Percentiles rank a stretch among this genome's conserved stretches.
Conservation (phyloP, 169 alveolate genomes). For the Plasmodium cynomolgi region DNA sequence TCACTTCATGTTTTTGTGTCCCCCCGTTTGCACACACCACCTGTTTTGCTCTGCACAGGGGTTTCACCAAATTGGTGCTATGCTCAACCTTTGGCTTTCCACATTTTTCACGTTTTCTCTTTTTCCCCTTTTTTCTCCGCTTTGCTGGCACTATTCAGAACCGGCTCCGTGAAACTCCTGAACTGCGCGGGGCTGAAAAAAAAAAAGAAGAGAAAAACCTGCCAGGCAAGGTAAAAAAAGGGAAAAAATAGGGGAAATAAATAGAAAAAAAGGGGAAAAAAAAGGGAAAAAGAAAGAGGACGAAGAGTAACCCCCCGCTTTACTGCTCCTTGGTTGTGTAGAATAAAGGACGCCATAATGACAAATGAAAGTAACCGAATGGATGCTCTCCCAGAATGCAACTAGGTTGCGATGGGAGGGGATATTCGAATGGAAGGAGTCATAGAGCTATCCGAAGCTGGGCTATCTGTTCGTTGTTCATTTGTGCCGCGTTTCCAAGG, state of each 20-base stretch:
- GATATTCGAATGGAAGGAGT: background rate
- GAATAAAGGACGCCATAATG: background rate
- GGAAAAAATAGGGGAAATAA: background rate
- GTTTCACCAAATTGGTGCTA: background rate
- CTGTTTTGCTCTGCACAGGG: background rate
- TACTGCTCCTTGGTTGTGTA: background rate
- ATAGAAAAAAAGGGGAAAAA: background rate
- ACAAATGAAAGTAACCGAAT: background rate
- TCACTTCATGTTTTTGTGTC: background rate
- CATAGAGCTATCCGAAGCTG: background rate
- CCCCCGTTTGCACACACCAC: background rate
- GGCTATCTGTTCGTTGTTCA: background rate
- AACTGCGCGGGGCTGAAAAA: conserved; percentile 60
- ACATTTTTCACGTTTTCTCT: background rate
- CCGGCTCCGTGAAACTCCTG: conserved; percentile 43
- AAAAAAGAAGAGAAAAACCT: conserved; percentile 49
- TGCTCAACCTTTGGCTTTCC: background rate
- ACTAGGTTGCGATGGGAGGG: background rate
- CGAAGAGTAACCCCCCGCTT: background rate
- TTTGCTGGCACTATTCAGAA: conserved; percentile 28
- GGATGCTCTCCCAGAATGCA: background rate
- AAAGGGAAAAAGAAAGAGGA: background rate
- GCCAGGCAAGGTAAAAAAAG: conserved; percentile 9
- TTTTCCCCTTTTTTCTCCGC: background rate
- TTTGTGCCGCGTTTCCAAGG: background rate